Evolutionary conservation across 176 grass and related monocot genomes (phyloP), one percentile per base, ranked within the genome.

Genomic region (Bromus sterilis): DNA sequence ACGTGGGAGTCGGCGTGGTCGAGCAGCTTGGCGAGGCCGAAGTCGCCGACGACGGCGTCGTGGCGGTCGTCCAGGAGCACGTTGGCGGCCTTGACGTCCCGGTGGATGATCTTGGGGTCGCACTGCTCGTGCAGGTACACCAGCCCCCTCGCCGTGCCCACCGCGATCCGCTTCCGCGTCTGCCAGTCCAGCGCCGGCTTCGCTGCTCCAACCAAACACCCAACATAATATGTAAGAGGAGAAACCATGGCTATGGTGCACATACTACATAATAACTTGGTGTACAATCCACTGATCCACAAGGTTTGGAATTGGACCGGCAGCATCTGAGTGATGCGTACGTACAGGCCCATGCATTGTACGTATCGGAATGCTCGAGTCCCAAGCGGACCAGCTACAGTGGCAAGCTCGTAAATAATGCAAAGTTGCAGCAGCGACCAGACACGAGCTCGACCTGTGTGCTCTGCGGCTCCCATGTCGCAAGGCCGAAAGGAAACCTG

Each of bases 101-200:
- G 89, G 77, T 99, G 97, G 71, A 99, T 93, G 65, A 99, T 99
- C 84, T 94, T 94, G 2, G 93, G 89, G 78, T 94, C 87, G 84
- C 93, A 94, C 75, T 91, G 93, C 93, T 94, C 93, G 84, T 94
- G 93, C 67, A 94, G 89, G 89, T 94, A 94, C 76, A 91, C 76
- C 69, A 94, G 60, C 0, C 92, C 92, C 4, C 92, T 30, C 43
- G 92, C 92, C 18, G 92, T 59, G 1, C 92, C 92, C 60, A 94
- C 71, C 42, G 89, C 92, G 51, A 94, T 94, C 58, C 89, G 84
- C 83, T 89, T 91, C 73, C 92, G 78, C 67, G 86, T 62, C 35
- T 81, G 66, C 92, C 89, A 94, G 30, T 87, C 89, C 92, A 94
- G 34, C 68, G 92, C 18, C 55, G 92, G 92, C 89, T 91, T 91